phyloP scores from a whole-genome alignment of 345 rosid genomes.

The Sapria himalayana region DNA sequence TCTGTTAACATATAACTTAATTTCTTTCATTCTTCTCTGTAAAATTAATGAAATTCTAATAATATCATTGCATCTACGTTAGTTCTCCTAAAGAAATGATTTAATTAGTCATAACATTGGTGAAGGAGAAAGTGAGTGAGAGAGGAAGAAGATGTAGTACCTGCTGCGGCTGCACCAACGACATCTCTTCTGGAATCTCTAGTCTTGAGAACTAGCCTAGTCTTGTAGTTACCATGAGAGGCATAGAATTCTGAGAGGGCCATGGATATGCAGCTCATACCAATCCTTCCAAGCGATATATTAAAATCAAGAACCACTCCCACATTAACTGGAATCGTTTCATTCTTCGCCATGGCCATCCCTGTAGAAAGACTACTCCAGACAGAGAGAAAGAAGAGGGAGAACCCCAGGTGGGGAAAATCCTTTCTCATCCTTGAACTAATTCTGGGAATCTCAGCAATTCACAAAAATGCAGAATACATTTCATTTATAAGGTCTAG shows the following conservation, averaged over 20 bases:
- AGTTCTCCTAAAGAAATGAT: too few relatives aligned
- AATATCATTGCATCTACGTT: too few relatives aligned
- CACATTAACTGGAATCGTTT: constrained; percentile 14
- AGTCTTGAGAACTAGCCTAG: constrained; percentile 20
- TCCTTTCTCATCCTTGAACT: too few relatives aligned
- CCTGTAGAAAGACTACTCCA: too few relatives aligned
- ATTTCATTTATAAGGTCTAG: too few relatives aligned
- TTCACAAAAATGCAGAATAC: too few relatives aligned
- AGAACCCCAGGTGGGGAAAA: too few relatives aligned
- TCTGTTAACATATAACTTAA: too few relatives aligned
- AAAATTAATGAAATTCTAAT: too few relatives aligned
- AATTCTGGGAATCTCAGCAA: too few relatives aligned
- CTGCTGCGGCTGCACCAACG: constrained; percentile 37
- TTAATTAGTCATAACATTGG: background rate
- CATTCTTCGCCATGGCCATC: constrained; percentile 11
- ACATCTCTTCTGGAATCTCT: constrained; percentile 25
- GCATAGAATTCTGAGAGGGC: constrained; percentile 36
- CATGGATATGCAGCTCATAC: constrained; percentile 27
- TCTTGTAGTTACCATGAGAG: constrained; percentile 14
- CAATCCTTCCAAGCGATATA: constrained; percentile 4
- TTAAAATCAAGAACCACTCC: constrained; percentile 34
- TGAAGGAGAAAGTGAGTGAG: background rate
- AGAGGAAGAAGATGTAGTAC: constrained; percentile 12
- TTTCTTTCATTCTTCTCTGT: too few relatives aligned
- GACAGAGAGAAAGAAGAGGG: too few relatives aligned